Base-by-base conservation (phyloP, 2,329 filamentous ascomycete genomes). In the Pyricularia sp. region DNA sequence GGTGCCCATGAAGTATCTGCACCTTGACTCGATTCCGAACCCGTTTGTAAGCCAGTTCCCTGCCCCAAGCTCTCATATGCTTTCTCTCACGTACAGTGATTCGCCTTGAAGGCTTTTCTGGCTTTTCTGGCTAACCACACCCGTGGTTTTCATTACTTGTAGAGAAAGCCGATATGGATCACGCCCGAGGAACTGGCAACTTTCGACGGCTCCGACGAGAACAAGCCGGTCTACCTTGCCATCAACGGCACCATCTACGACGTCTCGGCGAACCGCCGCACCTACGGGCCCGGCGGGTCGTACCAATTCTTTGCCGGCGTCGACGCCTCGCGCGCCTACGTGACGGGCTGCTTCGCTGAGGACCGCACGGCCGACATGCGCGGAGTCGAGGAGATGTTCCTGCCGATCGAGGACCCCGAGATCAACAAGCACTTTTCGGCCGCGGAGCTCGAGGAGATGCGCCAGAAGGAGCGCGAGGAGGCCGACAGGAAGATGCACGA, bases 331-430 rank as follows among this genome's bases (percentile, higher is more conserved):
- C 88, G 94, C 62, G 91, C 88, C 24, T 99, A 92, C 75, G 87
- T 99, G 10, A 97, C 94, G 2, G 91, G 91, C 22, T 99, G 94
- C 76, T 99, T 99, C 78, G 79, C 84, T 53, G 88, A 91, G 68
- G 94, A 99, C 79, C 80, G 87, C 35, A 94, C 88, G 1, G 82
- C 89, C 3, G 94, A 99, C 77, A 78, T 97, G 74, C 84, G 90
- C 67, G 94, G 94, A 60, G 88, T 91, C 4, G 94, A 97, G 78
- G 83, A 87, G 68, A 94, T 96, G 84, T 97, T 86, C 76, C 73
- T 93, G 9, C 86, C 86, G 1, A 70, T 85, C 40, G 85, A 88
- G 73, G 81, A 88, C 71, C 78, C 82, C 0, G 79, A 80, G 65
- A 82, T 89, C 30, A 89, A 93, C 74, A 70, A 72, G 44, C 75